These are phyloP conservation scores for Taphrina deformans DNA, from an alignment of 1,139 yeast species.

Conservation along the genomic window DNA sequence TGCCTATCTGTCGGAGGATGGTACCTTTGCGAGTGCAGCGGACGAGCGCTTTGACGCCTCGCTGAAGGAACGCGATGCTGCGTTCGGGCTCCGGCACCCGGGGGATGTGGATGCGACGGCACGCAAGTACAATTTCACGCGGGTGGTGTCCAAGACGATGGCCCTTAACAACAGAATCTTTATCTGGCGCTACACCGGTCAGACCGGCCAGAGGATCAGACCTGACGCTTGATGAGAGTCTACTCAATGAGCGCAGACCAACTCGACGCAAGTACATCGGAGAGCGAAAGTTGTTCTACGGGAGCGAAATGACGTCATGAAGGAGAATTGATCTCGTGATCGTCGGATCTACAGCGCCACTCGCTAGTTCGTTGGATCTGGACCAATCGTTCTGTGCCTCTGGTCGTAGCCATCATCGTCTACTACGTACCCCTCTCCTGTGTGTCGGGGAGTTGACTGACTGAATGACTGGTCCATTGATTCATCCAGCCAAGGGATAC, in stretches of 20 bases:
- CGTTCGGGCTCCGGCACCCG: slow-evolving; percentile 18
- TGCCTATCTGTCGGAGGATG: slow-evolving; percentile 13
- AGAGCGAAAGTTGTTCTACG: no score
- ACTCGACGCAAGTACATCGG: no score
- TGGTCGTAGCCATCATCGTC: background rate
- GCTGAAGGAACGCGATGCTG: slow-evolving; percentile 11
- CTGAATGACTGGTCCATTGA: no score
- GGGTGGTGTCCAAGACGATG: background rate
- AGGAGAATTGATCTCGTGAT: background rate
- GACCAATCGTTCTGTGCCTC: background rate
- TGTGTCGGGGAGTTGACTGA: no score
- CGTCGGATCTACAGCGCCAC: background rate
- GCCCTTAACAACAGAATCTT: slow-evolving; percentile 14
- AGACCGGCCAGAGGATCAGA: no score
- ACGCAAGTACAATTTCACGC: background rate
- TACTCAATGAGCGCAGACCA: no score
- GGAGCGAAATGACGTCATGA: no score
- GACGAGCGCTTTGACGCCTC: slow-evolving; percentile 11
- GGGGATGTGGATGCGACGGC: slow-evolving; percentile 11
- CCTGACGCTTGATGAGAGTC: no score
- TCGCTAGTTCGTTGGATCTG: background rate
- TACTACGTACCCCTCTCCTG: no score
- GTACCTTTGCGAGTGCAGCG: slow-evolving; percentile 5
- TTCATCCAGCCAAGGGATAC: no score
- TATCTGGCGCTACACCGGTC: slow-evolving; percentile 11